Evolutionary conservation across 306 rosid species (phyloP).

Genomic region (Ormosia semicastrata): DNA sequence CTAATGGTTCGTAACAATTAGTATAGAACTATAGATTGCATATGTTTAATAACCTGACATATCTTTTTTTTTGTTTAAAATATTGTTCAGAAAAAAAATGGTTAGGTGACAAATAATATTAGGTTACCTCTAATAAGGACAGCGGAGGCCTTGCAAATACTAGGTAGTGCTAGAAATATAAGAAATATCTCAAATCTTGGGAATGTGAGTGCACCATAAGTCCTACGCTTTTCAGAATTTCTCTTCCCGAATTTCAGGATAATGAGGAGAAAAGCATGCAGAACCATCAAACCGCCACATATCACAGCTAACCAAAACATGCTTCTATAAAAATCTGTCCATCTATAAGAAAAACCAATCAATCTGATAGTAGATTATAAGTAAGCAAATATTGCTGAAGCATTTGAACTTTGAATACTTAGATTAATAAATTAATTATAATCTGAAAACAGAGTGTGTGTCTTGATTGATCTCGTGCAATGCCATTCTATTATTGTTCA

Average conservation of each 20-base stretch:
- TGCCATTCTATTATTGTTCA: background rate
- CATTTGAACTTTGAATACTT: background rate
- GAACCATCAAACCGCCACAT: slow-evolving; percentile 60
- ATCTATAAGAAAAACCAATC: slow-evolving; percentile 42
- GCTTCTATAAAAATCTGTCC: slow-evolving; percentile 73
- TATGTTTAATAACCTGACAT: background rate
- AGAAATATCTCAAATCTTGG: slow-evolving; percentile 89
- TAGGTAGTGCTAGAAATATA: slow-evolving; percentile 71
- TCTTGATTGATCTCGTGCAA: background rate
- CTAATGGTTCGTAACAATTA: background rate
- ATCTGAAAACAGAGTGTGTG: background rate
- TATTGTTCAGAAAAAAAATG: background rate
- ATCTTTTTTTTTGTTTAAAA: background rate
- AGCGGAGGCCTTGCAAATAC: slow-evolving; percentile 67
- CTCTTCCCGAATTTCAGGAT: slow-evolving; percentile 67
- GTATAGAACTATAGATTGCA: background rate
- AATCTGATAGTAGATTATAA: background rate
- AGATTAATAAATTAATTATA: background rate
- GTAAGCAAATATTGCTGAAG: background rate
- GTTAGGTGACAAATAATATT: background rate
- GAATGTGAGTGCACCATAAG: slow-evolving; percentile 75
- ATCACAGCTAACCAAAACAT: slow-evolving; percentile 85
- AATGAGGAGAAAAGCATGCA: slow-evolving; percentile 61
- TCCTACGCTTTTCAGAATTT: slow-evolving; percentile 47
- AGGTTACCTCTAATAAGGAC: slow-evolving; percentile 63